Evolutionary conservation across 176 grass and related monocot species (phyloP), one percentile per base, ranked within the genome.

Genomic region (Thinopyrum elongatum): DNA sequence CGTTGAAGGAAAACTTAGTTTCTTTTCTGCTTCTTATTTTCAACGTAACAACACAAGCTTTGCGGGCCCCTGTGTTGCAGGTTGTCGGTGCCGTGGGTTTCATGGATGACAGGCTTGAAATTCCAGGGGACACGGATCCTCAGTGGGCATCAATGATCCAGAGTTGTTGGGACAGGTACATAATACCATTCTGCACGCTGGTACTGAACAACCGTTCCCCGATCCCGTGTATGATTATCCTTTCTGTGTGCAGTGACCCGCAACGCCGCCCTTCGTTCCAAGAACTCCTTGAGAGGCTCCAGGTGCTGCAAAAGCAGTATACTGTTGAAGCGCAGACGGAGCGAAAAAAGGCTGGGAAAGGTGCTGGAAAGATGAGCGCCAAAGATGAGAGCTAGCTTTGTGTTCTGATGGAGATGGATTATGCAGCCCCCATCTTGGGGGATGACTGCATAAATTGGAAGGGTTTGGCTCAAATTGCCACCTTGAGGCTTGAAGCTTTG

Each of bases 81-180:
- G 90, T 98, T 73, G 80, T 95, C 26, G 96, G 91, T 80, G 88
- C 93, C 12, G 93, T 98, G 22, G 93, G 96, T 70, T 98, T 98
- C 69, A 98, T 98, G 96, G 86, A 98, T 55, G 86, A 94, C 9
- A 94, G 93, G 25, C 74, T 98, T 84, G 96, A 98, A 53, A 86
- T 98, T 65, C 91, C 93, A 2, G 83, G 51, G 7, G 75, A 98
- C 27, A 19, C 83, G 21, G 93, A 98, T 80, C 90, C 90, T 29
- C 92, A 90, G 28, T 98, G 93, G 96, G 88, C 88, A 26, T 91
- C 90, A 8, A 84, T 98, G 74, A 86, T 98, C 22, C 51, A 94
- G 84, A 95, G 80, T 80, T 98, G 96, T 86, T 98, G 96, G 96
- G 92, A 95, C 23, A 95, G 90, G 96, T 98, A 75, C 14, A 27